Evolutionary conservation across 192 early-diverging fungal species (phyloP).

Genomic region (Funneliformis mosseae): DNA sequence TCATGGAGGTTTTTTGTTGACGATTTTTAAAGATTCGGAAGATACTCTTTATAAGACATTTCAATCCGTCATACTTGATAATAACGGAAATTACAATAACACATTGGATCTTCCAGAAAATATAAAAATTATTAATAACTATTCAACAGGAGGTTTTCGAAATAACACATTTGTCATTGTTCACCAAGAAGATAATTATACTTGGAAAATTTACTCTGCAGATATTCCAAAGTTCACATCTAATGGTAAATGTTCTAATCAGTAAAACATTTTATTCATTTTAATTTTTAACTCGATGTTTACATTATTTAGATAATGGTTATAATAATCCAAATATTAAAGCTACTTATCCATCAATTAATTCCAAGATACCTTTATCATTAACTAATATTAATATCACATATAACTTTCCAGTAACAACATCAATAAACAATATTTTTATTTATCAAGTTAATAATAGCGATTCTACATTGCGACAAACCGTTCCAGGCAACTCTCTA

Average conservation of each 20-base stretch:
- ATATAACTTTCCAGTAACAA: not conserved
- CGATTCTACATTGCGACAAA: not conserved
- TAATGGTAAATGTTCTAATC: not conserved
- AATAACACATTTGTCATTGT: too few species aligned
- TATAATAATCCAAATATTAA: too few species aligned
- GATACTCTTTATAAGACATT: not conserved
- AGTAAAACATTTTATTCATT: too few species aligned
- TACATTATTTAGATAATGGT: too few species aligned
- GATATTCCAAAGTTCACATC: not conserved
- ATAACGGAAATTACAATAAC: not conserved
- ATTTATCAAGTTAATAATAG: not conserved
- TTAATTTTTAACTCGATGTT: too few species aligned
- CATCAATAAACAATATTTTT: not conserved
- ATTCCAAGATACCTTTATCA: not conserved
- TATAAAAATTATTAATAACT: not conserved
- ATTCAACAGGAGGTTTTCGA: too few species aligned
- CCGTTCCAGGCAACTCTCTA: not conserved
- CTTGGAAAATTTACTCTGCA: not conserved
- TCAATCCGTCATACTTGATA: not conserved
- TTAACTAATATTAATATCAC: not conserved
- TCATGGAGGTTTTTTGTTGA: not conserved
- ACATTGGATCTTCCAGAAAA: not conserved
- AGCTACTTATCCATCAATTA: too few species aligned
- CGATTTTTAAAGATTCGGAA: not conserved
- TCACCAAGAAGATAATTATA: too few species aligned